Base-by-base conservation (phyloP, 352 stramenopile genomes). In the Elongisporangium anandrum region DNA sequence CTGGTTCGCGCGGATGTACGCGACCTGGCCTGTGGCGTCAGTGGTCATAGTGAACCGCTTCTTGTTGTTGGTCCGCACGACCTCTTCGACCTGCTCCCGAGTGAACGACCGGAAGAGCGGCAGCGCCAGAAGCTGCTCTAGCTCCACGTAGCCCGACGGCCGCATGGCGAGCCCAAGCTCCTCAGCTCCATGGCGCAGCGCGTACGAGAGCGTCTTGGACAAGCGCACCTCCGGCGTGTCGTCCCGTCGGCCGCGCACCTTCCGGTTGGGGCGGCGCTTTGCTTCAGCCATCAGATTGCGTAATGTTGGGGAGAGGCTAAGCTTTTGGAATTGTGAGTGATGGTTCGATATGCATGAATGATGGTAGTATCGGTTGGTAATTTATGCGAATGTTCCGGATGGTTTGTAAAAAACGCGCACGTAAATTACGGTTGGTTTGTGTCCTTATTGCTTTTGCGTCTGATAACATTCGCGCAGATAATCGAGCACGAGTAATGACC, bases 1-100 rank as follows among this genome's bases (percentile, higher is more conserved):
- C 57, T 95, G 86, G 64, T 93, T 94, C 9, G 86, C 86, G 53
- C 86, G 86, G 57, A 95, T 92, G 59, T 75, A 91, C 51, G 77
- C 73, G 7, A 67, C 39, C 0, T 45, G 7, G 13, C 72, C 74
- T 2, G 52, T 62, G 24, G 69, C 75, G 57, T 90, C 78, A 0
- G 71, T 85, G 13, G 72, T 85, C 55, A 95, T 66, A 20, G 72
- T 68, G 63, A 91, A 95, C 2, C 86, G 71, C 68, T 91, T 88
- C 66, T 95, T 95, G 17, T 65, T 65, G 60, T 89, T 86, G 4
- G 65, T 81, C 13, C 64, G 75, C 39, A 95, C 84, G 17, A 92
- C 70, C 20, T 81, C 60, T 38, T 92, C 75, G 19, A 95, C 66
- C 60, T 93, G 72, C 50, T 68, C 60, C 26, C 86, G 72, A 0